Evolutionary conservation across 1,139 yeast genomes (phyloP).

Genomic region (Saccharomyces hybrid): DNA sequence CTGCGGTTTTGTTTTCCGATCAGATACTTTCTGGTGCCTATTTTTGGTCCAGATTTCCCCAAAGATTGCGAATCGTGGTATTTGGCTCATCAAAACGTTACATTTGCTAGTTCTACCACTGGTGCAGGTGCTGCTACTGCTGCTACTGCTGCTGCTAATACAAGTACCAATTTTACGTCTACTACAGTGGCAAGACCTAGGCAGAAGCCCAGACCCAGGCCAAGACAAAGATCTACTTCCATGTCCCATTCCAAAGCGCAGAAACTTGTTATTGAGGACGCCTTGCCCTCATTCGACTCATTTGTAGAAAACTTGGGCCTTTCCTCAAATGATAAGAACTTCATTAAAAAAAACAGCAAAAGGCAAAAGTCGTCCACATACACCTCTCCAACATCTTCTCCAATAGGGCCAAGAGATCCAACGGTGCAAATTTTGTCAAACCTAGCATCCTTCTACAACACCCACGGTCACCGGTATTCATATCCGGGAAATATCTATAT

Average conservation of each 20-base stretch:
- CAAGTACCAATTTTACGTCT: background rate
- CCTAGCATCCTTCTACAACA: constrained; percentile 23
- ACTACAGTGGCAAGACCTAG: background rate
- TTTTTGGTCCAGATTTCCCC: constrained; percentile 74
- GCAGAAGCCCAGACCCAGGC: background rate
- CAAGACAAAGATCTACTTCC: background rate
- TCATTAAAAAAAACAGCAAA: background rate
- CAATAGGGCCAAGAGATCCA: constrained; percentile 8
- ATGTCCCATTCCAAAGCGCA: background rate
- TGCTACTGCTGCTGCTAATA: background rate
- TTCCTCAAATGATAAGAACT: background rate
- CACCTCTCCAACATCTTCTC: background rate
- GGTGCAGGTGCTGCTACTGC: background rate
- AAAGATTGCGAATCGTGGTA: constrained; percentile 41
- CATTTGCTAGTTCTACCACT: background rate
- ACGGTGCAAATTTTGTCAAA: constrained; percentile 20
- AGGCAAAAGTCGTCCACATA: background rate
- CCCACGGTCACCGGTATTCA: constrained; percentile 22
- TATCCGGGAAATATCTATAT: constrained; percentile 16
- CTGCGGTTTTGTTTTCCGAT: constrained; percentile 71
- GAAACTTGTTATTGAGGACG: background rate
- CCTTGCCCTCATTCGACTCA: background rate
- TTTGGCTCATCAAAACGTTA: background rate
- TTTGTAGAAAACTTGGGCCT: background rate
- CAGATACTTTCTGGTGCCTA: constrained; percentile 66